A percentile compares a stretch with the other conserved stretches of the same genome.
Conservation (phyloP, 2,329 filamentous ascomycete genomes). For the Diaporthe citrichinensis region DNA sequence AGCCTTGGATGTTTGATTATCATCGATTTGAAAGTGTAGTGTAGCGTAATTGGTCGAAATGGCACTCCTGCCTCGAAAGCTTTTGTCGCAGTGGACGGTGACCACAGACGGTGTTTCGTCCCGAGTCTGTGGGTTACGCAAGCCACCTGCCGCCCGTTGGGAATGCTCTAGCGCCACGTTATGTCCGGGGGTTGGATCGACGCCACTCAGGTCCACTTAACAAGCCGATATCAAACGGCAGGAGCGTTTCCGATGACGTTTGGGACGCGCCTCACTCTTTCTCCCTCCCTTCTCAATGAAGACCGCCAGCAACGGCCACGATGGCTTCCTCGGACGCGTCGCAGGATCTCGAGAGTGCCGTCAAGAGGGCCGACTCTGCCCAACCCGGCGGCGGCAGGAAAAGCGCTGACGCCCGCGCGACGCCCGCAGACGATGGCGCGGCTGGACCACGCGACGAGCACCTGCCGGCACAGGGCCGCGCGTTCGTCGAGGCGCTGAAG, state of each 20-base stretch:
- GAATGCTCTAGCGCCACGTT: constrained; percentile 7
- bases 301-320: constrained; percentile 9
- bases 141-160: not conserved
- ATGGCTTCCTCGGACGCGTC: constrained; percentile 25
- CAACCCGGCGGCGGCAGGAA: not conserved
- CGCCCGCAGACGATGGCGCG: constrained; percentile 13
- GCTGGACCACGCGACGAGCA: not conserved
- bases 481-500: constrained; percentile 19
- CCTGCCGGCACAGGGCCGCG: not conserved
- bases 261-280: not conserved
- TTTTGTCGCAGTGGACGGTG: not conserved
- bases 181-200: constrained; percentile 9
- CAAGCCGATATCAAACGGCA: not conserved
- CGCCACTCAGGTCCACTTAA: constrained; percentile 8
- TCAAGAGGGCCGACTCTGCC: constrained; percentile 16
- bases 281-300: not conserved
- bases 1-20: too few species aligned
- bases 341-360: constrained; percentile 35
- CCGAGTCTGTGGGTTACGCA: constrained; percentile 8
- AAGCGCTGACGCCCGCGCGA: constrained; percentile 22
- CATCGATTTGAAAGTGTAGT: not conserved
- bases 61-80: not conserved
- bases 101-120: constrained; percentile 17
- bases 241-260: not conserved
- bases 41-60: not conserved